These are phyloP conservation scores for Pterocarpus santalinus DNA, from an alignment of 306 rosid genomes.

Conservation along the genomic window DNA sequence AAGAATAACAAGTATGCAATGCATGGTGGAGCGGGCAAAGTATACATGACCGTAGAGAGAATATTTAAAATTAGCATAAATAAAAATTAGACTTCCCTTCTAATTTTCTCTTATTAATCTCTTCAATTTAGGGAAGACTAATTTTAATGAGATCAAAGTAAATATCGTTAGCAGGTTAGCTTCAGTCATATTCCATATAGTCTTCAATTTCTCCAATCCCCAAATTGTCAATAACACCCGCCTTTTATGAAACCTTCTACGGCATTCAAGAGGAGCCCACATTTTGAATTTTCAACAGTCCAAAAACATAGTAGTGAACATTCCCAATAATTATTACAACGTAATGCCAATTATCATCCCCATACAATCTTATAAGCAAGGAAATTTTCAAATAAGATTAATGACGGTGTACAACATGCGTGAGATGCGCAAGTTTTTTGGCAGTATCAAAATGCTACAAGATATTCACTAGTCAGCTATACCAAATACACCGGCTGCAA, in stretches of 20 bases:
- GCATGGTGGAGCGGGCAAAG: no score
- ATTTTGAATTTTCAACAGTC: slow-evolving; percentile 12
- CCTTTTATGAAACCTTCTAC: neutral
- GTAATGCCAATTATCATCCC: slow-evolving; percentile 20
- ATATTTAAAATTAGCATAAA: neutral
- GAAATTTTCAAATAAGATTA: slow-evolving; percentile 24
- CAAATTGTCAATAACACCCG: neutral
- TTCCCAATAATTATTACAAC: slow-evolving; percentile 47
- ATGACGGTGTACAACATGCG: slow-evolving; percentile 3
- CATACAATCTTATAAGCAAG: slow-evolving; percentile 25
- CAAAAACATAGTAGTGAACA: slow-evolving; percentile 29
- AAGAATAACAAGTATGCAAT: no score
- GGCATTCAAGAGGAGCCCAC: neutral
- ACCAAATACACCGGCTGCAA: slow-evolving; percentile 33
- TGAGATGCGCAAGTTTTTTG: neutral
- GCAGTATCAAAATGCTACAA: slow-evolving; percentile 26
- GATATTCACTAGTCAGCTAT: slow-evolving; percentile 38
- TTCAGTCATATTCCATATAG: slow-evolving; percentile 13
- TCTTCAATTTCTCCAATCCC: neutral
- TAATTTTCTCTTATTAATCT: neutral
- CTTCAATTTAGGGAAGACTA: neutral
- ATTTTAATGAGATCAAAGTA: neutral
- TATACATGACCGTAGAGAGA: neutral
- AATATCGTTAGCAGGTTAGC: neutral
- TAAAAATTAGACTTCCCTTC: neutral